Evolutionary conservation across 768 basidiomycete species (phyloP).

Genomic region (Pilatotrama ljubarskyi): DNA sequence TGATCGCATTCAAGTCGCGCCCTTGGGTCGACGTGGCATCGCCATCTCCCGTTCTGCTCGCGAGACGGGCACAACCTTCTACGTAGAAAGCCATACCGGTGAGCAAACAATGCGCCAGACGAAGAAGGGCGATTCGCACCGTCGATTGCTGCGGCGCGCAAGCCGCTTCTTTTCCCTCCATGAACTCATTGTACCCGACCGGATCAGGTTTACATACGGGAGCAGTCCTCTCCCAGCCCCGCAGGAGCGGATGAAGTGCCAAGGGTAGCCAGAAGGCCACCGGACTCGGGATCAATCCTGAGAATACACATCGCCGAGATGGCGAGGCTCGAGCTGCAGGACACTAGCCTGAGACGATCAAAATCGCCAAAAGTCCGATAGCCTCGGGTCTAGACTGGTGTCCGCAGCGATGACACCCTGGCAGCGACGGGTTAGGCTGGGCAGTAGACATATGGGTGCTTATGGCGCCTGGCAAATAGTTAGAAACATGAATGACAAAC

Average conservation of each 20-base stretch:
- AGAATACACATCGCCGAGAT: too few relatives aligned
- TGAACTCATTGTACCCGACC: neutral
- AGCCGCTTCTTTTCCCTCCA: neutral
- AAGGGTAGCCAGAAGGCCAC: too few relatives aligned
- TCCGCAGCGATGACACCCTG: neutral
- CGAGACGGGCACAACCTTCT: neutral
- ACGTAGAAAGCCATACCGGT: neutral
- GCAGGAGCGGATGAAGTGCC: too few relatives aligned
- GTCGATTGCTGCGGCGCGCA: neutral
- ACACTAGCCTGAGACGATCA: neutral
- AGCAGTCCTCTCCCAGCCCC: neutral
- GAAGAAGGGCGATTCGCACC: neutral
- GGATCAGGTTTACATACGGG: too few relatives aligned
- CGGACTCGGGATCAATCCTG: too few relatives aligned
- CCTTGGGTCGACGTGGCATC: neutral
- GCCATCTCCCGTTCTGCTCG: neutral
- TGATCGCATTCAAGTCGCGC: neutral
- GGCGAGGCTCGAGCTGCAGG: too few relatives aligned
- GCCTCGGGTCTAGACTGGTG: neutral
- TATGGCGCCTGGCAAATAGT: neutral
- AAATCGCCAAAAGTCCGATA: neutral
- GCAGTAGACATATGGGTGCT: conserved; percentile 2
- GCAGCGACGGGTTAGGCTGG: neutral
- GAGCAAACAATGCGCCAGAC: neutral
- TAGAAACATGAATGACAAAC: neutral